These are phyloP conservation scores for Benincasa hispida DNA, from an alignment of 306 rosid species.

Conservation along the genomic window DNA sequence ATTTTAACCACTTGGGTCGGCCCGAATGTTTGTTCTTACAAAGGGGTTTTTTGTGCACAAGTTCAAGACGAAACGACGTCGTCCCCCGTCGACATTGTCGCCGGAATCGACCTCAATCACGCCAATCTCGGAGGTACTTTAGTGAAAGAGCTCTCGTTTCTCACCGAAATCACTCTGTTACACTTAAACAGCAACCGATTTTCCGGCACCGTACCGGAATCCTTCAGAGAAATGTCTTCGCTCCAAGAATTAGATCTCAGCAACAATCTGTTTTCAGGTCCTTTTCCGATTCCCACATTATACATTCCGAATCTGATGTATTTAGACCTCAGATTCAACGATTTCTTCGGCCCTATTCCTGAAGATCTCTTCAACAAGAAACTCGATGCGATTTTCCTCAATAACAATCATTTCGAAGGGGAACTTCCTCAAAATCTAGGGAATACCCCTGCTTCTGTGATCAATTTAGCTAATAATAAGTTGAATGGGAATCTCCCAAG, in stretches of 20 bases:
- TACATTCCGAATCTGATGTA: slow-evolving; percentile 63
- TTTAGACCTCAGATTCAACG: slow-evolving; percentile 83
- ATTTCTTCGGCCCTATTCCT: slow-evolving; percentile 61
- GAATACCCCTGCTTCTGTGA: slow-evolving; percentile 84
- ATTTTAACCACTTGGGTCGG: slow-evolving; percentile 64
- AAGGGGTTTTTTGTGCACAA: slow-evolving; percentile 73
- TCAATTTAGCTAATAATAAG: slow-evolving; percentile 71
- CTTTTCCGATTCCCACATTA: slow-evolving; percentile 47
- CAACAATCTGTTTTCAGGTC: slow-evolving; percentile 73
- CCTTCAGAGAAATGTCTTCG: slow-evolving; percentile 42
- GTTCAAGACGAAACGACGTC: slow-evolving; percentile 15
- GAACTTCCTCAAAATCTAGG: slow-evolving; percentile 69
- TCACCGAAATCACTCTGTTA: slow-evolving; percentile 55
- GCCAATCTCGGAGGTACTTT: slow-evolving; percentile 77
- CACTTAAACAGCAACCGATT: slow-evolving; percentile 84
- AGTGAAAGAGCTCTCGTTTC: slow-evolving; percentile 60
- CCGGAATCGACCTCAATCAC: slow-evolving; percentile 91
- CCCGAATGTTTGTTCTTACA: slow-evolving; percentile 73
- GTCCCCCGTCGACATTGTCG: slow-evolving; percentile 36
- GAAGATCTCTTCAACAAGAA: slow-evolving; percentile 55
- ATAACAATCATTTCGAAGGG: slow-evolving; percentile 77
- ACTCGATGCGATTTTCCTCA: slow-evolving; percentile 82
- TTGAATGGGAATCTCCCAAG: slow-evolving; percentile 58
- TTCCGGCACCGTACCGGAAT: slow-evolving; percentile 53
- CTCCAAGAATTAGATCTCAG: slow-evolving; percentile 83